Evolutionary conservation across 1,139 yeast genomes (phyloP).

Genomic region (Diutina sp.): DNA sequence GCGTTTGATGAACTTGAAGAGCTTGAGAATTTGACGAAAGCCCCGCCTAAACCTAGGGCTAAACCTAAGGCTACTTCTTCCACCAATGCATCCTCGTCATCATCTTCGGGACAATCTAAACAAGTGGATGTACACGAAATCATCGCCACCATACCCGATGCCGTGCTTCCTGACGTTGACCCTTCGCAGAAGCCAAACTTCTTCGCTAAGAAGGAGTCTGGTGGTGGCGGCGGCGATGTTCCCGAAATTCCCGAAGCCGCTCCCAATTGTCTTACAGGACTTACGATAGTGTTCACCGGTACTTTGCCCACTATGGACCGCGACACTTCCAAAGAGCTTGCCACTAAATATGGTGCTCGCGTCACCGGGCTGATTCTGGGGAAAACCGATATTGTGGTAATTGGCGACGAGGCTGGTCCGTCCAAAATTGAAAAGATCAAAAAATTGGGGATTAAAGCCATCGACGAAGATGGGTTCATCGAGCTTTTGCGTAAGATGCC

Average conservation of each 20-base stretch:
- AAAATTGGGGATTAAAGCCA: conserved; percentile 61
- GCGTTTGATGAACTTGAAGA: conserved; percentile 7
- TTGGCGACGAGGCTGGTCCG: conserved; percentile 97
- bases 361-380: conserved; percentile 81
- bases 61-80: conserved; percentile 5
- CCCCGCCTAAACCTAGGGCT: conserved; percentile 4
- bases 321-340: conserved; percentile 59
- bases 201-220: neutral
- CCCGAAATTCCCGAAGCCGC: conserved; percentile 52
- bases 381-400: conserved; percentile 76
- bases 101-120: conserved; percentile 1
- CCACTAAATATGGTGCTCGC: conserved; percentile 85
- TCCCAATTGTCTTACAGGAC: conserved; percentile 72
- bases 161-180: conserved; percentile 1
- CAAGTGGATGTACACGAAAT: conserved; percentile 36
- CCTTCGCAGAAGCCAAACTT: neutral
- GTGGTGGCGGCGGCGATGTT: neutral
- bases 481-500: conserved; percentile 73
- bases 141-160: conserved; percentile 12
- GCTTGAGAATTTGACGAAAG: conserved; percentile 3
- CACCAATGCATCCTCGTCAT: conserved; percentile 3
- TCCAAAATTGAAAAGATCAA: conserved; percentile 78
- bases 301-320: conserved; percentile 70
- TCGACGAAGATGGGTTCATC: conserved; percentile 78
- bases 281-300: conserved; percentile 92